These are phyloP conservation scores for Tetrapisispora phaffii DNA, from an alignment of 805 yeast genomes.

Conservation along the genomic window DNA sequence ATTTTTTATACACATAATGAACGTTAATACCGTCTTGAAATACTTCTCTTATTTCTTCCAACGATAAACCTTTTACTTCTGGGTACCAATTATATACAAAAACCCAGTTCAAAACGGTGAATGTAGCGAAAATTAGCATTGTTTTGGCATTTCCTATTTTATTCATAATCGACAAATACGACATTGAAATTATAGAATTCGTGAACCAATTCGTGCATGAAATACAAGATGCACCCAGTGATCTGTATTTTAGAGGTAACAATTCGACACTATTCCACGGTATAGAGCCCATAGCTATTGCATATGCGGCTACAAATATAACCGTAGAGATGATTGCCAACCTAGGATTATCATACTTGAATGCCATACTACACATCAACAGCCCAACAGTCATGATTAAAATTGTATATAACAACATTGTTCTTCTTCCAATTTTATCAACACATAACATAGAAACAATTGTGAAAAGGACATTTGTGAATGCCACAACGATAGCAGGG, in stretches of 20 bases:
- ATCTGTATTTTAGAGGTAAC: constrained; percentile 34
- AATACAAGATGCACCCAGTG: constrained; percentile 35
- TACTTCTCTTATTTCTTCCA: constrained; percentile 34
- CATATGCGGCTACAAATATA: constrained; percentile 34
- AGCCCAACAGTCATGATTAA: constrained; percentile 34
- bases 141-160: constrained; percentile 26
- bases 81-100: constrained; percentile 35
- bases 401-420: constrained; percentile 35
- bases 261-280: constrained; percentile 41
- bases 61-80: constrained; percentile 36
- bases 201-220: constrained; percentile 36
- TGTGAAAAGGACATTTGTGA: constrained; percentile 47
- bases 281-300: constrained; percentile 36
- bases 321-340: constrained; percentile 28
- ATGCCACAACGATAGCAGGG: constrained; percentile 46
- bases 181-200: constrained; percentile 30
- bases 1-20: constrained; percentile 27
- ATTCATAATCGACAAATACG: constrained; percentile 29
- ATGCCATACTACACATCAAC: constrained; percentile 26
- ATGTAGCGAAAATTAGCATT: constrained; percentile 28
- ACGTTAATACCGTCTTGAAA: constrained; percentile 35
- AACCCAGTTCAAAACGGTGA: constrained; percentile 32
- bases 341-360: constrained; percentile 11
- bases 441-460: constrained; percentile 41
- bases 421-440: constrained; percentile 41